Base-by-base conservation (phyloP, 2,329 filamentous ascomycete species). In the Monosporascus sp. region DNA sequence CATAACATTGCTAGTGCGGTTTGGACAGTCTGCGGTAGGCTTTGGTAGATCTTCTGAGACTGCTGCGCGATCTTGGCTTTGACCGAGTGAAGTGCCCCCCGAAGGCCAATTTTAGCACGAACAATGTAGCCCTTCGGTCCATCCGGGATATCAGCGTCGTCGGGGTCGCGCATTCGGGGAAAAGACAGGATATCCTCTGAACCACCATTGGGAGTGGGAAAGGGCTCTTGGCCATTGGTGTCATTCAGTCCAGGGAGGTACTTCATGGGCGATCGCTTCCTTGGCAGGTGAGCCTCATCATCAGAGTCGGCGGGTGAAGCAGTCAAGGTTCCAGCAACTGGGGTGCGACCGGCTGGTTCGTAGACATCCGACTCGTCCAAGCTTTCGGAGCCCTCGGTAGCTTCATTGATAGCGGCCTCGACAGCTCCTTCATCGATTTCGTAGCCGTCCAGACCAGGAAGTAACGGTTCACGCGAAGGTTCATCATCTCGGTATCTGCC, bases 181-280 rank as follows among this genome's bases (percentile, higher is more conserved):
- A 89, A 89, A 1, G 79, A 82, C 51, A 84, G 76, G 17, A 88
- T 85, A 56, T 84, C 75, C 45, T 80, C 77, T 3, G 72, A 70
- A 53, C 66, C 71, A 47, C 72, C 68, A 48, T 54, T 47, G 17
- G 75, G 75, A 22, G 75, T 71, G 18, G 65, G 54, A 44, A 68
- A 63, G 57, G 20, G 24, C 2, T 17, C 24, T 7, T 64, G 53
- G 48, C 52, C 57, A 31, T 63, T 56, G 37, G 52, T 52, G 47
- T 56, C 52, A 48, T 57, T 51, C 7, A 46, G 43, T 6, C 62
- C 61, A 39, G 64, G 64, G 7, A 25, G 27, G 65, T 65, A 51
- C 54, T 70, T 73, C 61, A 69, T 72, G n/a, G 63, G 55, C 53
- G 58, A 52, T 43, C 55, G 61, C 51, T 58, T 62, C 48, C 57